Evolutionary conservation across 192 early-diverging fungal species (phyloP), one percentile per base, ranked within the genome.

Genomic region (Gamsiella multidivaricata): DNA sequence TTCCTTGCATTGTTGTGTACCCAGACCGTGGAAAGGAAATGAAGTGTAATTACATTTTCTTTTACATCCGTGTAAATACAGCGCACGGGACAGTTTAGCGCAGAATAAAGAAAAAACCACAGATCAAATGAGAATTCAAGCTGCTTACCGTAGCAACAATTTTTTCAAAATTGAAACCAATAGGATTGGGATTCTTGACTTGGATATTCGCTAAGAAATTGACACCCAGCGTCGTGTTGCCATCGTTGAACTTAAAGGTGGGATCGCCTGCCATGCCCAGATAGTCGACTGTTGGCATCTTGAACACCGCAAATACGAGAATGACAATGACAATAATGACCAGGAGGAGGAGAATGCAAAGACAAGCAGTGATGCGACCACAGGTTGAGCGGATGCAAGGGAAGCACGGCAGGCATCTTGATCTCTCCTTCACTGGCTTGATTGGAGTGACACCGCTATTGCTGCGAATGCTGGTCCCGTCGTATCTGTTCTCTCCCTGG

Each of bases 131-230:
- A 25, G 9, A 11, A n/a, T n/a, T n/a, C n/a, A n/a, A n/a, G n/a
- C n/a, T n/a, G n/a, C 53, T 54, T 78, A 78, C 74, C 43, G 60
- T 68, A 25, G 51, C 41, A 42, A 14, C 54, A 51, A 78, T 46
- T 2, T 28, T 9, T 3, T 69, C 54, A 59, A 78, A 69, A 46
- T 26, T 59, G 36, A 78, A 63, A 2, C 74, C 66, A 28, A 78
- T 56, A 0, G 74, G 74, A 37, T 78, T 78, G 14, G 74, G 65
- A 34, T 78, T 78, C 28, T 69, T n/a, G 46, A 78, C 74, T 18
- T 52, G 46, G 15, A 78, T 69, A 12, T 59, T 52, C 17, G 74
- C 66, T 1, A 78, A 36, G 32, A 78, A 29, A 25, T 69, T 36
- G 6, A 78, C 25, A 8, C 57, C 74, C 22, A 78, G n/a, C 3